Conservation (phyloP, 73 alveolate species). For the Tetrahymena malaccensis region DNA sequence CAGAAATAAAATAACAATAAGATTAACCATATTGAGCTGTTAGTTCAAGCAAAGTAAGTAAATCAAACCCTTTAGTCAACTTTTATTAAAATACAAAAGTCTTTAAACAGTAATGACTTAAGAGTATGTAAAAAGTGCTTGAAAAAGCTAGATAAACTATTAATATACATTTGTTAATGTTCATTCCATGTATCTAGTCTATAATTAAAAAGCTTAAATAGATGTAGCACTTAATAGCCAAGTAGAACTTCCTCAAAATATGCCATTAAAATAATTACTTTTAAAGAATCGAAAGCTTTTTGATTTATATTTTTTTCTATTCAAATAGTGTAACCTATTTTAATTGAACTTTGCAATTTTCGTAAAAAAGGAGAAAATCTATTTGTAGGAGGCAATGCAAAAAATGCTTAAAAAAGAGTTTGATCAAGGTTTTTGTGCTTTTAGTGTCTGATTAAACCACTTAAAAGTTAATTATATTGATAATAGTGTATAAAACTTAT, state of each 20-base stretch:
- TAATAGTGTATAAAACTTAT: neutral
- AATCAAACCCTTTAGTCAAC: neutral
- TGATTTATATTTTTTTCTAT: neutral
- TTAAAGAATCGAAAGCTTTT: neutral
- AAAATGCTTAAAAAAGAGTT: neutral
- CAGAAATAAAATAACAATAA: neutral
- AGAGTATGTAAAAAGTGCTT: neutral
- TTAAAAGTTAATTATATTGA: neutral
- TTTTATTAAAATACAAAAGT: neutral
- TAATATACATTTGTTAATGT: neutral
- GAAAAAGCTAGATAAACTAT: neutral
- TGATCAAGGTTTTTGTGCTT: neutral
- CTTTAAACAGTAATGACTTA: neutral
- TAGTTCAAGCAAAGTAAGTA: neutral
- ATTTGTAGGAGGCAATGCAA: neutral
- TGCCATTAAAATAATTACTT: neutral
- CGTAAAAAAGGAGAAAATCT: neutral
- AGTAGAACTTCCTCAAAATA: neutral
- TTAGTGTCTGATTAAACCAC: neutral
- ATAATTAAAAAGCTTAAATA: neutral
- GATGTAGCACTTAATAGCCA: neutral
- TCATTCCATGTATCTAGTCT: neutral
- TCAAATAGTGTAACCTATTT: neutral
- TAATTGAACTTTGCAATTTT: neutral
- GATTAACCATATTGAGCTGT: neutral